Base-by-base conservation (phyloP, 1,284 basidiomycete species). In the Austroboletus novae-zelandiae region DNA sequence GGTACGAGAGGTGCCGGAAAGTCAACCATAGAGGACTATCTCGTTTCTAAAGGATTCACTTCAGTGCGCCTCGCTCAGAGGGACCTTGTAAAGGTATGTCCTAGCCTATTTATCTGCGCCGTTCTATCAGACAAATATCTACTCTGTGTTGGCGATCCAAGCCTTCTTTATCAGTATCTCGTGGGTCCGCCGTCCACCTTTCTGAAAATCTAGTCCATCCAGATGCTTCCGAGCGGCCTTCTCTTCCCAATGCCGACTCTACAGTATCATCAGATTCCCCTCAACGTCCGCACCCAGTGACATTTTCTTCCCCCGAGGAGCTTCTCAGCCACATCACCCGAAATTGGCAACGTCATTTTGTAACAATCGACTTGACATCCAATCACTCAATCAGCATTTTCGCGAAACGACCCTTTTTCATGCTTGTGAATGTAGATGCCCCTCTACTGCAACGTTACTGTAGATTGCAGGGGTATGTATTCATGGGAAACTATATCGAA, bases 1-100 rank as follows among this genome's bases (percentile, higher is more conserved):
- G 96, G 96, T 14, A 88, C 94, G 0, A 81, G 83, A 2, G 83
- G 74, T 31, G 79, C 93, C 5, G 96, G 96, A 18, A 97, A 94
- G 69, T 77, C 84, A 10, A 80, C 83, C 1, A 74, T 98, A 14
- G 78, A 87, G 47, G 72, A 84, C 13, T 94, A 90, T 65, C 81
- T 98, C 14, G 72, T 84, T 20, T 64, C 62, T 50, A 61, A 78
- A 74, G 78, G 75, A 3, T 89, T 89, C 58, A 71, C 65, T 15
- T 64, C 73, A 9, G 73, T 87, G 43, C 69, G 65, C 44, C 55
- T 68, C 30, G 47, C 41, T 40, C 49, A 20, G 39, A 52, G 53
- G 43, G 61, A 53, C 51, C 45, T 30, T 34, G 20, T 53, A 29
- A 42, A 54, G 51, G 55, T 46, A 47, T 36, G 58, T 62, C 41